Evolutionary conservation across 2,329 filamentous ascomycete genomes (phyloP).

Genomic region (Coleophoma cylindrospora): DNA sequence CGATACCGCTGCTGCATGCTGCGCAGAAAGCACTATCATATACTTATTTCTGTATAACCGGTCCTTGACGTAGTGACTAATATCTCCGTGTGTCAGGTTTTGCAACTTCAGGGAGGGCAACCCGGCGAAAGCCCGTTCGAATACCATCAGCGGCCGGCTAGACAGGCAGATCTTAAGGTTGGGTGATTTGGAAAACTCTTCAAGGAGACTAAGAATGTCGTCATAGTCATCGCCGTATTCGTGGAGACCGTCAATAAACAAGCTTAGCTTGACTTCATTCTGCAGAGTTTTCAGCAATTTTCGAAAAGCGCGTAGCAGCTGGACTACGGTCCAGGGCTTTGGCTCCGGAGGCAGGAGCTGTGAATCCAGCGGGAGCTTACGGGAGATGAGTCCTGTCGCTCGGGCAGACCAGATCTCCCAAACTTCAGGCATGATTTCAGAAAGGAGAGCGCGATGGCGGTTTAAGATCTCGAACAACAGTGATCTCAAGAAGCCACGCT

Average conservation of each 20-base stretch:
- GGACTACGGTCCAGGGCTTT: not conserved
- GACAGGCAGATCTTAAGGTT: constrained; percentile 9
- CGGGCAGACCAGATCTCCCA: not conserved
- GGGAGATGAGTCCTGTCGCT: not conserved
- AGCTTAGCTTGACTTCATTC: constrained; percentile 5
- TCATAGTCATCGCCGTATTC: constrained; percentile 6
- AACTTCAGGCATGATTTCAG: not conserved
- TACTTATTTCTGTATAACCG: constrained; percentile 9
- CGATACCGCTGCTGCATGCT: constrained; percentile 1
- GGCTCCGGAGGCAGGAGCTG: not conserved
- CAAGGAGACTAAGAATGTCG: not conserved
- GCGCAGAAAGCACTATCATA: constrained; percentile 3
- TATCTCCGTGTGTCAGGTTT: constrained; percentile 17
- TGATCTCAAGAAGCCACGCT: constrained; percentile 5
- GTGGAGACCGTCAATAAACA: constrained; percentile 9
- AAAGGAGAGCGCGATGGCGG: not conserved
- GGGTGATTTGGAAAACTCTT: not conserved
- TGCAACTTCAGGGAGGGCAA: constrained; percentile 16
- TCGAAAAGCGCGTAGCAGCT: not conserved
- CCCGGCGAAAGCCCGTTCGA: constrained; percentile 12
- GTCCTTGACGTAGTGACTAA: constrained; percentile 14
- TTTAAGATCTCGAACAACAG: constrained; percentile 3
- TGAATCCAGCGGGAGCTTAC: not conserved
- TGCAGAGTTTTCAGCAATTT: not conserved
- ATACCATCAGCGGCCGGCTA: constrained; percentile 20